These are phyloP conservation scores for Fusarium stilboides DNA, from an alignment of 2,329 filamentous ascomycete genomes.

Conservation along the genomic window DNA sequence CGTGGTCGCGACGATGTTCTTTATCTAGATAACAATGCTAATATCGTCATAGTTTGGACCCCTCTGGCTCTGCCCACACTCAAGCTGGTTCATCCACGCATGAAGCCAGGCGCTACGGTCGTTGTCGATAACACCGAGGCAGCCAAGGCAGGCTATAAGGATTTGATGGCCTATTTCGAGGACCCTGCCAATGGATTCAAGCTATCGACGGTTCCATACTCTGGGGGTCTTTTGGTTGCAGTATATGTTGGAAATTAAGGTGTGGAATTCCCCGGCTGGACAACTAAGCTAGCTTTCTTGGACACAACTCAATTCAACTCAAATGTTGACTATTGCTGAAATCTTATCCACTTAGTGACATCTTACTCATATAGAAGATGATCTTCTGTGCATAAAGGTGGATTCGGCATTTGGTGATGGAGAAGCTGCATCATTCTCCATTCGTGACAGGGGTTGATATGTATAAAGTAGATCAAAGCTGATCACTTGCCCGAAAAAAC, in stretches of 20 bases:
- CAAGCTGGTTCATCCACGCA: constrained; percentile 60
- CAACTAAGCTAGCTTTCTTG: neutral
- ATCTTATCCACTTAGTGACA: neutral
- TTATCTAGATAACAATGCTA: neutral
- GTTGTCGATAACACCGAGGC: constrained; percentile 65
- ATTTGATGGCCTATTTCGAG: constrained; percentile 63
- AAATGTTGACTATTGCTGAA: neutral
- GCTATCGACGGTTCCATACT: constrained; percentile 53
- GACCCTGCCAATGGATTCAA: constrained; percentile 64
- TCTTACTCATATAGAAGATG: neutral
- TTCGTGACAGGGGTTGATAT: constrained; percentile 18
- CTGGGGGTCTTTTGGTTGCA: constrained; percentile 50
- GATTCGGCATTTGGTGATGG: constrained; percentile 5
- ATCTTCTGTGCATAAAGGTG: neutral
- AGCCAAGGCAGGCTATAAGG: constrained; percentile 59
- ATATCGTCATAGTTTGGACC: constrained; percentile 65
- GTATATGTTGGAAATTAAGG: constrained; percentile 37
- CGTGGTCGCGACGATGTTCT: accelerated
- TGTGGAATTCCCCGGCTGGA: too few species aligned
- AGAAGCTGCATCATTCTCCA: neutral
- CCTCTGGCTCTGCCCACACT: constrained; percentile 68
- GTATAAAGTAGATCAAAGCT: constrained; percentile 21
- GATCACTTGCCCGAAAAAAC: neutral
- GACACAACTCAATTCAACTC: too few species aligned
- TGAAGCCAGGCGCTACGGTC: constrained; percentile 64